phyloP scores from a whole-genome alignment of 441 rosid species.

The Gossypium armourianum region DNA sequence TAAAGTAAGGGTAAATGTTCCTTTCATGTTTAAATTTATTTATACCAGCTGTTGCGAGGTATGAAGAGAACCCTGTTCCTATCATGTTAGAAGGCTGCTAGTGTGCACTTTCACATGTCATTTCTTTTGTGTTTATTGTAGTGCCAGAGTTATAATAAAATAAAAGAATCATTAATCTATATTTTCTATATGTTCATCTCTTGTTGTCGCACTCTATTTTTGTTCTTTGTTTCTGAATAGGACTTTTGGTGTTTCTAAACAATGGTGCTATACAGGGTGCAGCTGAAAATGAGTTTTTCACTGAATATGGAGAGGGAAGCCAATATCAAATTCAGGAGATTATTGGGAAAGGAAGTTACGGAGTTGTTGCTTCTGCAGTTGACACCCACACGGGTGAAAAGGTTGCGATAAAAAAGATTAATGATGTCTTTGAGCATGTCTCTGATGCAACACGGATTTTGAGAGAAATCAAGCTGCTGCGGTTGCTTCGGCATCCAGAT shows the following conservation, averaged over 20 bases:
- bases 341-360: slow-evolving; percentile 91
- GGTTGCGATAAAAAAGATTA: slow-evolving; percentile 91
- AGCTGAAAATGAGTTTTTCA: slow-evolving; percentile 68
- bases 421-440: slow-evolving; percentile 91
- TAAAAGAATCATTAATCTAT: not conserved
- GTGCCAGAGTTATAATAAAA: not conserved
- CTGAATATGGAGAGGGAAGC: slow-evolving; percentile 91
- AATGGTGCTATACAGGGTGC: slow-evolving; percentile 30
- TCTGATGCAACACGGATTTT: slow-evolving; percentile 92
- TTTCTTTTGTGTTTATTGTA: not conserved
- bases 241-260: not conserved
- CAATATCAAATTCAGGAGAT: slow-evolving; percentile 80
- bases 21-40: not conserved
- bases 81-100: not conserved
- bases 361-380: slow-evolving; percentile 82
- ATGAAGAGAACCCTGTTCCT: not conserved
- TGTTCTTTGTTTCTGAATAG: not conserved
- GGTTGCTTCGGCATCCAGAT: slow-evolving; percentile 85
- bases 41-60: not conserved
- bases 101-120: not conserved
- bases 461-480: slow-evolving; percentile 80
- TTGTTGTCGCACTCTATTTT: not conserved
- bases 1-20: not conserved
- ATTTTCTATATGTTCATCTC: not conserved
- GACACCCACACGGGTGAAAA: slow-evolving; percentile 72